Evolutionary conservation across 129 eudicot species (phyloP).

Genomic region (Dittrichia graveolens): DNA sequence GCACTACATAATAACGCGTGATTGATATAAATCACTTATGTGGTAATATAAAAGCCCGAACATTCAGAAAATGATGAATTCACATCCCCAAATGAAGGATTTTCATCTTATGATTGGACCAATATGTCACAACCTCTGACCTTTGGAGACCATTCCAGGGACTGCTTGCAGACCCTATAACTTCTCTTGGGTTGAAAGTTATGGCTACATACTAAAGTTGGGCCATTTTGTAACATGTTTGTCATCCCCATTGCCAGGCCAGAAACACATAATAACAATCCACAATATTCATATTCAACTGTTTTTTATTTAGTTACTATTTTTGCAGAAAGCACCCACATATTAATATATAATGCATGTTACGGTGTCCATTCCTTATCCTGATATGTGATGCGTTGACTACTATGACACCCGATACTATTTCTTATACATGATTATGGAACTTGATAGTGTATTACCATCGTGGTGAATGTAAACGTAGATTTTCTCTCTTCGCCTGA

Average conservation of each 20-base stretch:
- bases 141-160: background rate
- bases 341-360: background rate
- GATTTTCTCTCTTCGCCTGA: no score
- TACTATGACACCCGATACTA: background rate
- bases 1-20: background rate
- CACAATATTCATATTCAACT: constrained; percentile 4
- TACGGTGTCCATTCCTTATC: background rate
- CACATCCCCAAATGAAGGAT: background rate
- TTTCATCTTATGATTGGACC: background rate
- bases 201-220: background rate
- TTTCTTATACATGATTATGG: background rate
- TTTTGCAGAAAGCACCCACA: background rate
- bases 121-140: background rate
- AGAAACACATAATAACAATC: background rate
- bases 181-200: background rate
- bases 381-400: background rate
- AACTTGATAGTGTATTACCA: background rate
- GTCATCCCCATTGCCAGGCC: background rate
- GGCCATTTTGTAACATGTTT: background rate
- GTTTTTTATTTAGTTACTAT: background rate
- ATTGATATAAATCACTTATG: background rate
- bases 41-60: background rate
- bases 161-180: background rate
- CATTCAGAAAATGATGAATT: background rate
- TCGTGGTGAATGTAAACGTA: no score